Base-by-base conservation (phyloP, 805 yeast genomes). In the Hanseniaspora nectarophila region DNA sequence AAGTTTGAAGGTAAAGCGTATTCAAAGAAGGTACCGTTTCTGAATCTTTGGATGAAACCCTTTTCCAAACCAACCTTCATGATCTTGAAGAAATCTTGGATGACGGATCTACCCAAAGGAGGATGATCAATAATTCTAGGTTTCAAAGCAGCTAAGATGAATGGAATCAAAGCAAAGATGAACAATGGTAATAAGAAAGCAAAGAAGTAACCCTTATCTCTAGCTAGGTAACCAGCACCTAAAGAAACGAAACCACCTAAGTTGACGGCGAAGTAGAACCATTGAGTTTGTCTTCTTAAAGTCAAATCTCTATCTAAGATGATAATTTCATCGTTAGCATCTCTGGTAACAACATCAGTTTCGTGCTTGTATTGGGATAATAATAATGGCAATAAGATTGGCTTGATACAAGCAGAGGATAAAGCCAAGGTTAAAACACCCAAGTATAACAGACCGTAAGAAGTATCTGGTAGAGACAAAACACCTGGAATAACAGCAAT, bases 321-420 rank as follows among this genome's bases (percentile, higher is more conserved):
- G 31, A 84, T 88, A 47, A 73, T 73, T 61, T 79, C 81, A 54
- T 95, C 95, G 26, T 71, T 62, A 54, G 74, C 68, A 3, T 74
- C 76, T 37, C 39, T 51, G 53, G 85, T 76, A 48, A 74, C 77
- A 56, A 79, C 82, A 58, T 74, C 72, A 54, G 75, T 70, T 62
- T 78, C 75, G 42, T 82, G 80, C 62, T 76, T 79, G 67, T 81
- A 86, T 60, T 81, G 85, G 65, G 87, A 89, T 63, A 85, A 78
- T 62, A 85, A 71, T 26, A 64, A 66, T 4, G 87, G 77, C 29
- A 84, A 79, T 71, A 62, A 55, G 59, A 84, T 83, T 40, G 88
- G 73, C 64, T 85, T 85, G 63, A 85, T 84, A 59, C 87, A 82
- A 61, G 92, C 92, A 34, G 92, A 80, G 38, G 86, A 90, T 37